Percentiles rank a stretch among this genome's conserved stretches.
These are phyloP conservation scores for Acacia confusa DNA, from an alignment of 306 rosid genomes.

Conservation along the genomic window DNA sequence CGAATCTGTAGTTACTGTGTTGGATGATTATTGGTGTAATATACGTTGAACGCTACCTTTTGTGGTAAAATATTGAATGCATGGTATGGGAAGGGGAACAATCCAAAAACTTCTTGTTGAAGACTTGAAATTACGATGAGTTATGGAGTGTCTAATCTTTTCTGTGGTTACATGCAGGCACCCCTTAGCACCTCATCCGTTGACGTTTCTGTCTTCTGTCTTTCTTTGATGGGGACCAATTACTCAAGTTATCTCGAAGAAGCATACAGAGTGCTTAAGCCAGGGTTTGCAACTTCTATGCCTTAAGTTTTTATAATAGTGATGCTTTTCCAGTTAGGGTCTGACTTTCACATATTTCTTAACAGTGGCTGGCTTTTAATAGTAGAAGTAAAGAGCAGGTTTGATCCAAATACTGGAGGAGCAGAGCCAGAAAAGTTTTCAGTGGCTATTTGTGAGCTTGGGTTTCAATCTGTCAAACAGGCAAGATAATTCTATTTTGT, in stretches of 20 bases:
- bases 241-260: conserved; percentile 68
- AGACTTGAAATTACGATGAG: conserved; percentile 2
- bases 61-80: conserved; percentile 13
- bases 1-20: not conserved
- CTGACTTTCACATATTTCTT: conserved; percentile 31
- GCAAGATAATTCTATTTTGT: conserved; percentile 37
- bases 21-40: not conserved
- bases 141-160: conserved; percentile 11
- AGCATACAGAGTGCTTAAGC: conserved; percentile 82
- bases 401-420: conserved; percentile 84
- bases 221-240: conserved; percentile 94
- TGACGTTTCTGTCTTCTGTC: conserved; percentile 86
- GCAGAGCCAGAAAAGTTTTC: conserved; percentile 78
- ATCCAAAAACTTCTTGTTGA: not conserved
- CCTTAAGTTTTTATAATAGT: not conserved
- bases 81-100: not conserved
- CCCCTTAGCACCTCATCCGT: conserved; percentile 65
- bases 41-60: not conserved
- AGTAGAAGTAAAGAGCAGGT: conserved; percentile 95
- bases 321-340: conserved; percentile 12
- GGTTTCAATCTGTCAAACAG: conserved; percentile 60
- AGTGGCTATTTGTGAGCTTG: conserved; percentile 68
- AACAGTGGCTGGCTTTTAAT: conserved; percentile 89
- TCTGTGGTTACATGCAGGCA: conserved; percentile 51
- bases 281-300: conserved; percentile 44